Evolutionary conservation across 371 early-diverging fungal genomes (phyloP).

Genomic region (Synchytrium microbalum): DNA sequence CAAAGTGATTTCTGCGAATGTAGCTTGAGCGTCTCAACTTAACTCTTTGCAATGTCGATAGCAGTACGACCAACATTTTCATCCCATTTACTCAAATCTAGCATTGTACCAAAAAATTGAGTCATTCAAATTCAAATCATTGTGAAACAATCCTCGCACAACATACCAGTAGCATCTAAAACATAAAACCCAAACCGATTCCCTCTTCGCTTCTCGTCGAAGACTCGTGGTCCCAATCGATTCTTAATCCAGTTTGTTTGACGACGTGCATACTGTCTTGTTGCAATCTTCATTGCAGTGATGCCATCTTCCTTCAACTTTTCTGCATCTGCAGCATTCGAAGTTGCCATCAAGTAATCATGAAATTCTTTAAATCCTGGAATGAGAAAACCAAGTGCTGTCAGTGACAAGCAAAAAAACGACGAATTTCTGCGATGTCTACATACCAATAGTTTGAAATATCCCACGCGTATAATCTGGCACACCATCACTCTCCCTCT

Average conservation of each 20-base stretch:
- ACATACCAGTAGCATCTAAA: slow-evolving; percentile 69
- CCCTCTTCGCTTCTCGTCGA: slow-evolving; percentile 14
- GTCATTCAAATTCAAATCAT: neutral
- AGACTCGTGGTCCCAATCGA: slow-evolving; percentile 45
- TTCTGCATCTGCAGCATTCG: neutral
- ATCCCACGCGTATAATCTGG: slow-evolving; percentile 68
- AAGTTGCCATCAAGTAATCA: slow-evolving; percentile 9
- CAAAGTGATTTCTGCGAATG: neutral
- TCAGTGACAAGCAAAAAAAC: slow-evolving; percentile 66
- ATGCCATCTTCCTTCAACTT: slow-evolving; percentile 29
- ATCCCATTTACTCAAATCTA: slow-evolving; percentile 12
- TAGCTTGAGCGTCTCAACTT: neutral
- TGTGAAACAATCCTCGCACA: neutral
- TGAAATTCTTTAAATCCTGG: slow-evolving; percentile 22
- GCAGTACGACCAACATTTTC: slow-evolving; percentile 7
- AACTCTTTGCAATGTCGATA: neutral
- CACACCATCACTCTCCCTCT: neutral
- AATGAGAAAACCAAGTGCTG: slow-evolving; percentile 63
- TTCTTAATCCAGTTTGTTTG: slow-evolving; percentile 88
- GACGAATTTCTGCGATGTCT: neutral
- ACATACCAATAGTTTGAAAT: slow-evolving; percentile 71
- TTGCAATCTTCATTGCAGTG: slow-evolving; percentile 77
- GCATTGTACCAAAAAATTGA: neutral
- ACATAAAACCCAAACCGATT: slow-evolving; percentile 47
- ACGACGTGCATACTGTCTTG: slow-evolving; percentile 78